phyloP scores from a whole-genome alignment of 2,329 filamentous ascomycete genomes.

The Coniochaeta hoffmannii region DNA sequence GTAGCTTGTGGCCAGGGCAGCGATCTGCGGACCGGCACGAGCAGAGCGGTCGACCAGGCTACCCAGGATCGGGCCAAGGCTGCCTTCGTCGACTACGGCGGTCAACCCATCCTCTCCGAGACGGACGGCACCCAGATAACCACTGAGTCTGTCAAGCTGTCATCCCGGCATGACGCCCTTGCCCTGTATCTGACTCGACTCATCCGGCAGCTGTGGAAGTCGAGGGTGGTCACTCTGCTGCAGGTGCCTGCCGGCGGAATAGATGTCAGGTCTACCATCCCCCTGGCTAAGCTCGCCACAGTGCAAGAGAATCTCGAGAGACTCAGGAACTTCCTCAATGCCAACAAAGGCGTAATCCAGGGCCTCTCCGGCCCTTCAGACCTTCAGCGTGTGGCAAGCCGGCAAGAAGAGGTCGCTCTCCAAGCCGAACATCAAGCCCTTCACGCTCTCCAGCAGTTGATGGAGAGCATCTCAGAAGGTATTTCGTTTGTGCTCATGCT shows the following conservation, averaged over 20 bases:
- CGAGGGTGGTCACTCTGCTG: constrained; percentile 57
- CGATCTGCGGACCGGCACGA: constrained; percentile 63
- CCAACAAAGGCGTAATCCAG: constrained; percentile 88
- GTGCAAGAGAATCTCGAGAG: constrained; percentile 77
- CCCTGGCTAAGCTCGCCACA: constrained; percentile 58
- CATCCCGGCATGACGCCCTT: constrained; percentile 81
- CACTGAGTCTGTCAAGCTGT: constrained; percentile 78
- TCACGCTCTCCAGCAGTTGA: constrained; percentile 75
- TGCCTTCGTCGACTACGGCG: constrained; percentile 87
- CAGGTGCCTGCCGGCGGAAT: constrained; percentile 49
- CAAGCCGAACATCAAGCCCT: constrained; percentile 93
- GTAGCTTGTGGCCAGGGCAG: constrained; percentile 92
- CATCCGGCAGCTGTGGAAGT: constrained; percentile 84
- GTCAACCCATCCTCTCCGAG: constrained; percentile 77
- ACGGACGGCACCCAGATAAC: constrained; percentile 62
- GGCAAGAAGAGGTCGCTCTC: constrained; percentile 85
- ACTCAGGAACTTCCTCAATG: constrained; percentile 72
- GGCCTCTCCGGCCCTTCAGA: constrained; percentile 88
- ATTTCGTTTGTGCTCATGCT: constrained; percentile 94
- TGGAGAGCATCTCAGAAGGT: constrained; percentile 87
- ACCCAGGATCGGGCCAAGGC: constrained; percentile 79
- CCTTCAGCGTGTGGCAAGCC: constrained; percentile 66
- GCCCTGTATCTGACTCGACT: constrained; percentile 81
- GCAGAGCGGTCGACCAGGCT: constrained; percentile 73
- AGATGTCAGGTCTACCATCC: constrained; percentile 59